Conservation (phyloP, 192 early-diverging fungal species). For the Spizellomyces sp. region DNA sequence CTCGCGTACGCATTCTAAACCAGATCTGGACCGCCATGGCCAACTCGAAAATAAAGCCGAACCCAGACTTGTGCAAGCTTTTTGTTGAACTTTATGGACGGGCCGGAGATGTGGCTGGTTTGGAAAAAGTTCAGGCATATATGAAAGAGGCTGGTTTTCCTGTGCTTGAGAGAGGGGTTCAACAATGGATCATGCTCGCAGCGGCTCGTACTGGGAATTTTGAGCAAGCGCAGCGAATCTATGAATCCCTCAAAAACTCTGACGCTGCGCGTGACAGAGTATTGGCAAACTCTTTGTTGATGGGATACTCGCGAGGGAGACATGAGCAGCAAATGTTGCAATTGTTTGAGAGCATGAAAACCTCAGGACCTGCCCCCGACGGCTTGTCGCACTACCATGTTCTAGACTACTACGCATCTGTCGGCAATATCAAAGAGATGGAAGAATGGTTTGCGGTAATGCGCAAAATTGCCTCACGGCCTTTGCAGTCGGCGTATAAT, state of each 20-base stretch:
- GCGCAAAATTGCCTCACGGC: not conserved
- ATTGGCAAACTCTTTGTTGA: not conserved
- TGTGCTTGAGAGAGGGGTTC: not conserved
- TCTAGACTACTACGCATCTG: not conserved
- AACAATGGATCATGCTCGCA: not conserved
- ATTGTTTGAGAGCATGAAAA: not conserved
- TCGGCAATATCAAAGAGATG: not conserved
- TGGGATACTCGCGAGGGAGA: conserved; percentile 4
- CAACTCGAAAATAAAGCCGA: not conserved
- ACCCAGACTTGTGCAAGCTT: not conserved
- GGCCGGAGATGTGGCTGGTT: not conserved
- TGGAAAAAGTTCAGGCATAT: not conserved
- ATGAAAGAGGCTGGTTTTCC: not conserved
- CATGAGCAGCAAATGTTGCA: not conserved
- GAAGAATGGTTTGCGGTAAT: not conserved
- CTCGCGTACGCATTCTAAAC: not conserved
- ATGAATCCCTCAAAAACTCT: not conserved
- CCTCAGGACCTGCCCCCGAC: not conserved
- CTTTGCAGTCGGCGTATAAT: not conserved
- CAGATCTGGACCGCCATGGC: not conserved
- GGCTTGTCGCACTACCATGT: not conserved
- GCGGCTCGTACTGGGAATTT: not conserved
- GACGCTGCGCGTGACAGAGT: not conserved
- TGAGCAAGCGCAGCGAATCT: not conserved
- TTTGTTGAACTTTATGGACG: conserved; percentile 1